These are phyloP conservation scores for Vigna angularis DNA, from an alignment of 306 rosid genomes.

Conservation along the genomic window DNA sequence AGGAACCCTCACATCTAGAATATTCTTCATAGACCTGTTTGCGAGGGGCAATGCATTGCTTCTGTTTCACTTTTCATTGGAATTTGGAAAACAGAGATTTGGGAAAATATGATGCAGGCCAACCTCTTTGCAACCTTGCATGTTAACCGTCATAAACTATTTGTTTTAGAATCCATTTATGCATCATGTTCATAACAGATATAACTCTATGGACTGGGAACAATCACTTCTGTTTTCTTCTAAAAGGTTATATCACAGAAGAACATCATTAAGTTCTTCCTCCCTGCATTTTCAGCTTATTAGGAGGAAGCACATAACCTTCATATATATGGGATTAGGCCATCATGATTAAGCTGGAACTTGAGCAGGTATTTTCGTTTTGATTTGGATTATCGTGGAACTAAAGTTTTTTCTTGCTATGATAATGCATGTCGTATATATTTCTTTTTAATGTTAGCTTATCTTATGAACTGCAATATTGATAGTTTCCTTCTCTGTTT, in stretches of 20 bases:
- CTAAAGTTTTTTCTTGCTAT: background rate
- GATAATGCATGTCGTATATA: background rate
- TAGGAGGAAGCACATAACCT: background rate
- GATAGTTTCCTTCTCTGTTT: background rate
- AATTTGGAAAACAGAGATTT: background rate
- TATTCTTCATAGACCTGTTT: constrained; percentile 14
- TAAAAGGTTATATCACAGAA: background rate
- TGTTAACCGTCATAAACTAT: constrained; percentile 12
- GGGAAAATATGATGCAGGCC: background rate
- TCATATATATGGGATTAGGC: background rate
- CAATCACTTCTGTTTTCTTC: constrained; percentile 1
- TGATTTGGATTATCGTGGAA: background rate
- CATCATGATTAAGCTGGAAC: background rate
- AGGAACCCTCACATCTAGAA: background rate
- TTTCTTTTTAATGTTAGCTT: background rate
- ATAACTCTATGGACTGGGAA: background rate
- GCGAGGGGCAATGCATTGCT: constrained; percentile 24
- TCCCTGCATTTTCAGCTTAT: background rate
- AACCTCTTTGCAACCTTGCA: background rate
- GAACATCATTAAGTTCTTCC: background rate
- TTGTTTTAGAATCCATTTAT: constrained; percentile 16
- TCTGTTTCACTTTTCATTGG: constrained; percentile 14
- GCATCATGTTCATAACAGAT: background rate
- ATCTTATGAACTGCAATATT: background rate
- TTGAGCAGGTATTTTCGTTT: background rate